These are phyloP conservation scores for Beauveria brongniartii DNA, from an alignment of 2,329 filamentous ascomycete genomes.

Conservation along the genomic window DNA sequence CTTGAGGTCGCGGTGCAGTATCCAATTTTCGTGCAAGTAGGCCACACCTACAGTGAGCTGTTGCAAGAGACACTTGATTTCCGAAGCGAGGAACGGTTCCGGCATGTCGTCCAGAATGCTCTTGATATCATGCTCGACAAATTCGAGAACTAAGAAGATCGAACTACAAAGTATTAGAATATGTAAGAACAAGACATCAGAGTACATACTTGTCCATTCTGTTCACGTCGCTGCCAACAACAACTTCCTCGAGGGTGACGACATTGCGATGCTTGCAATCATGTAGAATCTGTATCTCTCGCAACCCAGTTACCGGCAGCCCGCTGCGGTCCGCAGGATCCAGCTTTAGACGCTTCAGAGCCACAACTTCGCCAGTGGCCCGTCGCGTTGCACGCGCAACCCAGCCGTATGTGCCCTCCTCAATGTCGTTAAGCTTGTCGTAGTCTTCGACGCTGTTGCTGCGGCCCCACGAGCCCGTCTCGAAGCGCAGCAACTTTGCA, in stretches of 20 bases:
- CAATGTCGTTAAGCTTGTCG: constrained; percentile 90
- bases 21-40: constrained; percentile 84
- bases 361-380: constrained; percentile 70
- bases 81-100: constrained; percentile 85
- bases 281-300: constrained; percentile 87
- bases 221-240: constrained; percentile 58
- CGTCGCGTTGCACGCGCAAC: constrained; percentile 77
- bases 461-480: constrained; percentile 56
- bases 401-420: constrained; percentile 94
- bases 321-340: constrained; percentile 65
- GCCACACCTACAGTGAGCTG: constrained; percentile 75
- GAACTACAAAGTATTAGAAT: constrained; percentile 34
- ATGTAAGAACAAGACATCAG: neutral
- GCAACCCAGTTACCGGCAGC: constrained; percentile 82
- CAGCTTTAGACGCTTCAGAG: constrained; percentile 89
- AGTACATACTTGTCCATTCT: constrained; percentile 44
- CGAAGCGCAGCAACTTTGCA: constrained; percentile 62
- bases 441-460: constrained; percentile 79
- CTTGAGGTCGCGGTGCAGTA: constrained; percentile 89
- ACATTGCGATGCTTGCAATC: constrained; percentile 77
- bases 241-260: constrained; percentile 73
- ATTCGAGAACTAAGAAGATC: constrained; percentile 92
- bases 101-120: constrained; percentile 89
- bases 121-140: constrained; percentile 94
- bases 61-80: constrained; percentile 81